Evolutionary conservation across 306 rosid genomes (phyloP), one percentile per base, ranked within the genome.

Genomic region (Rosa rugosa): DNA sequence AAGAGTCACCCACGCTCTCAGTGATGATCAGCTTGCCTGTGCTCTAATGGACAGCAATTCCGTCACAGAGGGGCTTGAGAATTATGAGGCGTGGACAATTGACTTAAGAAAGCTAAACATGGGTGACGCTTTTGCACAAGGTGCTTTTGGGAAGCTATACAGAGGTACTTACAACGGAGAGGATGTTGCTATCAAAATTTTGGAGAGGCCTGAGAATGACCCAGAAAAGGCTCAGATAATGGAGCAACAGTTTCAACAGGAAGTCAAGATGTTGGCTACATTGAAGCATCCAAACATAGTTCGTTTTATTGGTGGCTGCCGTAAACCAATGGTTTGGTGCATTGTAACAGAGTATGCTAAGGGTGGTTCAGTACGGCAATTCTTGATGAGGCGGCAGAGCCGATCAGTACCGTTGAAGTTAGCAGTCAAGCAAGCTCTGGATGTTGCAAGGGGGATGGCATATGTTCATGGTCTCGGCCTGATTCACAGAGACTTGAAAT

Each of bases 161-260:
- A 84, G 98, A 77, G 99, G 99, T 44, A 93, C 97, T 74, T 95
- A 95, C 86, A 90, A 90, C 59, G 92, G 92, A 1, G 99, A 92
- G 84, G 98, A 95, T 80, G 99, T 95, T 69, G 99, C 99, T 45
- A 95, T 95, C 71, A 95, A 95, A 80, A 90, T 95, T 82, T 86
- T 95, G 91, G 99, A 95, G 90, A 85, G 97, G 88, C 99, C 99
- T 42, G 99, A 92, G 78, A 91, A 95, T 83, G 97, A 95, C 79
- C 89, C 63, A 36, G 87, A 89, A n/a, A 95, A 83, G 87, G 99
- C 99, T 76, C 94, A 89, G 83, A 51, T 90, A 75, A 95, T 95
- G 98, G 99, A 95, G 73, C 99, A 95, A 49, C 99, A 95, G 73
- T 95, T 92, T 83, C 98, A 95, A 87, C 98, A 93, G 82, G 99